Percentiles rank a stretch among this genome's conserved stretches.
These are phyloP conservation scores for Brassica juncea DNA, from an alignment of 345 rosid species.

Conservation along the genomic window DNA sequence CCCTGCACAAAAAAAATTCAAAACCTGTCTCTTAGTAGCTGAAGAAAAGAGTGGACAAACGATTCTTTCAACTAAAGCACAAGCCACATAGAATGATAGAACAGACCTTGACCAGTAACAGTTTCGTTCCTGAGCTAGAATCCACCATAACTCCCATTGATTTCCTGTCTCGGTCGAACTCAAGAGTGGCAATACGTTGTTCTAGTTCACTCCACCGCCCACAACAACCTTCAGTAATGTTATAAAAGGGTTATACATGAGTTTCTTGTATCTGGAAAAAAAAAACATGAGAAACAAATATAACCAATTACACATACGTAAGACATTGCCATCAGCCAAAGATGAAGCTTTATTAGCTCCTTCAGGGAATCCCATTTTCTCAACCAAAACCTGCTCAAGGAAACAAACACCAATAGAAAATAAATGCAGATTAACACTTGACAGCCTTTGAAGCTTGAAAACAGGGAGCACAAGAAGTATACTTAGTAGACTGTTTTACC, in stretches of 20 bases:
- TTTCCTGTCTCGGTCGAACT: slow-evolving; percentile 87
- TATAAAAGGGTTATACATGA: neutral
- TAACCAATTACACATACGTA: slow-evolving; percentile 50
- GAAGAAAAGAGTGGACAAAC: neutral
- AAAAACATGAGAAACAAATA: neutral
- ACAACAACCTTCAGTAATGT: slow-evolving; percentile 58
- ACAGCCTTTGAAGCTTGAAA: neutral
- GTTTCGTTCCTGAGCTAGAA: slow-evolving; percentile 66
- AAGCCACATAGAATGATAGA: neutral
- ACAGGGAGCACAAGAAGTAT: neutral
- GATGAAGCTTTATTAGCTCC: slow-evolving; percentile 46
- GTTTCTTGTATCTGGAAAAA: neutral
- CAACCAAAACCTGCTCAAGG: slow-evolving; percentile 75
- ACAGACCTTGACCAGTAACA: slow-evolving; percentile 81
- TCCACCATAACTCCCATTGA: slow-evolving; percentile 98
- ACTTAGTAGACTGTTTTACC: slow-evolving; percentile 46
- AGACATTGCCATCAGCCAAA: slow-evolving; percentile 44
- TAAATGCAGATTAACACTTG: neutral
- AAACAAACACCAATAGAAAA: neutral
- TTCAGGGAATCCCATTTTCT: slow-evolving; percentile 91
- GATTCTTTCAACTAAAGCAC: neutral
- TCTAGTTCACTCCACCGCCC: slow-evolving; percentile 66
- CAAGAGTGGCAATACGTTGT: slow-evolving; percentile 87
- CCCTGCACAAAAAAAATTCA: slow-evolving; percentile 58
- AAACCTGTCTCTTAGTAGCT: neutral